Base-by-base conservation (phyloP, 2,329 filamentous ascomycete species). In the Phialophora expanda region DNA sequence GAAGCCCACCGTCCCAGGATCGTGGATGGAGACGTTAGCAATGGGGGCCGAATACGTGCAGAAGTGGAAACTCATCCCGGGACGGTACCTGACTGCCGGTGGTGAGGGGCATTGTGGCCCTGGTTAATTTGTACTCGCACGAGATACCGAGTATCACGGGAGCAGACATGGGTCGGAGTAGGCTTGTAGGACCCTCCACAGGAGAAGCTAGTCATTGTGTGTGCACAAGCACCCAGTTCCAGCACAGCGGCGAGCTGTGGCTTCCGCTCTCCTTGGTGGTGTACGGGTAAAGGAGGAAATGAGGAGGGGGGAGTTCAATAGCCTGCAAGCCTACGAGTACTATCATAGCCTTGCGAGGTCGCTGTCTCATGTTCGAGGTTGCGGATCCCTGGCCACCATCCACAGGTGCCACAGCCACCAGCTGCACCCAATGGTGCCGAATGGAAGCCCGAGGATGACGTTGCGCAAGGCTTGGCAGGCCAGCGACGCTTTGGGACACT, bases 71-170 rank as follows among this genome's bases (percentile, higher is more conserved):
- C 28, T 30, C 46, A 12, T 41, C 48, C 58, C 34, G 58, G 58
- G 41, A 54, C 58, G 58, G 58, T 61, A 61, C 58, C 58, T 61
- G 58, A 34, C 22, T 53, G 58, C 28, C 53, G 53, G 53, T n/a
- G 26, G 12, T 26, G 48, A 53, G 48, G 14, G 26, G 38, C 38
- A n/a, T 5, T 9, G 38, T 20, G 38, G 38, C 38, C 38, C 38
- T 44, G 7, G n/a, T 17, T 1, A 26, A 28, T 20, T 26, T 51
- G 48, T 22, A 26, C 22, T 17, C 4, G 24, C 24, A 24, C 7
- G 7, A 30, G 30, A n/a, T 26, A 8, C 44, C 20, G 17, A 14
- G 50, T 24, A 14, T 22, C 20, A 53, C 3, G 30, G 28, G 53
- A 55, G 26, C 8, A 44, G 38, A 44, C 3, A 44, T n/a, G 38